These are phyloP conservation scores for Fusarium paranaense DNA, from an alignment of 2,329 filamentous ascomycete genomes.

Conservation along the genomic window DNA sequence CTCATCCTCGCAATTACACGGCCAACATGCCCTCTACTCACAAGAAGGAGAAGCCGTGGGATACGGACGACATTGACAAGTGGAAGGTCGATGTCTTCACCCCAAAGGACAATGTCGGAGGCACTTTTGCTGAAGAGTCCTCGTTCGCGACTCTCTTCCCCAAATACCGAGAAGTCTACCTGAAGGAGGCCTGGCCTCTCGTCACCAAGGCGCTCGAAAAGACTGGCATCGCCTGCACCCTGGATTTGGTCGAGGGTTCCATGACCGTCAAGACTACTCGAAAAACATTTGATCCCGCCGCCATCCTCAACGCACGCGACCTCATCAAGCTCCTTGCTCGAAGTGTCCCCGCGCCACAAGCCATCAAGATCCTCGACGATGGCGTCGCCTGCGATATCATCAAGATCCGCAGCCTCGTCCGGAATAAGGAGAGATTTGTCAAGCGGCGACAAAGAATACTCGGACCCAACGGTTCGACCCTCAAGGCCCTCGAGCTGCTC, in stretches of 20 bases:
- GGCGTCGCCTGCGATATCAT: constrained; percentile 93
- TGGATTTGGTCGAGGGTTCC: constrained; percentile 94
- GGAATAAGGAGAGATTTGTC: constrained; percentile 95
- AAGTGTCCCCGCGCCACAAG: constrained; percentile 92
- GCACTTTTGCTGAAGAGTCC: constrained; percentile 92
- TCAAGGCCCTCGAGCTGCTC: constrained; percentile 93
- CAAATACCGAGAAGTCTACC: constrained; percentile 94
- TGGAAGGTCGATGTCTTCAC: constrained; percentile 94
- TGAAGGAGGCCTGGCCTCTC: constrained; percentile 92
- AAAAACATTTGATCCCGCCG: constrained; percentile 90
- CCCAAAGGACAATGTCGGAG: constrained; percentile 84
- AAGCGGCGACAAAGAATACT: constrained; percentile 94
- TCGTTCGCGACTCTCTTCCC: constrained; percentile 90
- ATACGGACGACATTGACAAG: constrained; percentile 96
- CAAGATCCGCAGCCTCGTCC: constrained; percentile 90
- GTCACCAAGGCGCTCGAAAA: constrained; percentile 90
- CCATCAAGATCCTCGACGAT: constrained; percentile 93
- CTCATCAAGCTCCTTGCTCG: constrained; percentile 92
- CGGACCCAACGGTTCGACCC: constrained; percentile 88
- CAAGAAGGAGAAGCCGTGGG: constrained; percentile 92
- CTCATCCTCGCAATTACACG: neutral
- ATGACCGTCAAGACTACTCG: constrained; percentile 97
- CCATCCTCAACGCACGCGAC: constrained; percentile 93
- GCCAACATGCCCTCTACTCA: constrained; percentile 84
- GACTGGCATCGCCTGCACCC: constrained; percentile 86